Conservation (phyloP, 83 land plant genomes). For the Thuja plicata region DNA sequence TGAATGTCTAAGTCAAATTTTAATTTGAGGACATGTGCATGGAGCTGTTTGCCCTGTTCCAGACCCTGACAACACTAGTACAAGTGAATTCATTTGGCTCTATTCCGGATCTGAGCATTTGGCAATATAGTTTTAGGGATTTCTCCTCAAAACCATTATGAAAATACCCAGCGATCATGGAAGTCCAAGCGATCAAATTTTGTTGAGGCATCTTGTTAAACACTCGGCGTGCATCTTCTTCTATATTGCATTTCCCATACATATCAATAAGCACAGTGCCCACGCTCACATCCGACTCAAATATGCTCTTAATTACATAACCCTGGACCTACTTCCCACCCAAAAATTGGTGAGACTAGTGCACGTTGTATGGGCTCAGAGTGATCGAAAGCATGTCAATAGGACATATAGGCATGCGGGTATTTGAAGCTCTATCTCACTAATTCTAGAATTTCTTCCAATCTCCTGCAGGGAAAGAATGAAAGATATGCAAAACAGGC, state of each 20-base stretch:
- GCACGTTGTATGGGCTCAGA: too few relatives aligned
- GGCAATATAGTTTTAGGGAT: constrained; percentile 40
- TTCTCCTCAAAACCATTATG: constrained; percentile 44
- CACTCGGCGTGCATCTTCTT: background rate
- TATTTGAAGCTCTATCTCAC: too few relatives aligned
- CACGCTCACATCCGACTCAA: background rate
- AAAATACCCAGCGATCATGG: constrained; percentile 47
- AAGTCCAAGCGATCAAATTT: too few relatives aligned
- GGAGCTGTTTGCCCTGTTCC: background rate
- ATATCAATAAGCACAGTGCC: background rate
- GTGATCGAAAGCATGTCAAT: too few relatives aligned
- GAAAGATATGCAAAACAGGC: too few relatives aligned
- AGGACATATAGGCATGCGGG: too few relatives aligned
- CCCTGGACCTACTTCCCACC: background rate
- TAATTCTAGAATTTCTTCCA: too few relatives aligned
- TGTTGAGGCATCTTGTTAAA: too few relatives aligned
- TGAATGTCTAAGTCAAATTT: background rate
- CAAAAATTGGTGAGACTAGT: background rate
- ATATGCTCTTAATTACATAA: background rate
- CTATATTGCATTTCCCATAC: background rate
- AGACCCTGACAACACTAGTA: background rate
- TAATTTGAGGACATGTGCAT: background rate
- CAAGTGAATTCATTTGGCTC: background rate
- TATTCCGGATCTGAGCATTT: constrained; percentile 21
- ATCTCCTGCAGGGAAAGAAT: too few relatives aligned